Base-by-base conservation (phyloP, 192 early-diverging fungal genomes). In the Coemansia sp. region DNA sequence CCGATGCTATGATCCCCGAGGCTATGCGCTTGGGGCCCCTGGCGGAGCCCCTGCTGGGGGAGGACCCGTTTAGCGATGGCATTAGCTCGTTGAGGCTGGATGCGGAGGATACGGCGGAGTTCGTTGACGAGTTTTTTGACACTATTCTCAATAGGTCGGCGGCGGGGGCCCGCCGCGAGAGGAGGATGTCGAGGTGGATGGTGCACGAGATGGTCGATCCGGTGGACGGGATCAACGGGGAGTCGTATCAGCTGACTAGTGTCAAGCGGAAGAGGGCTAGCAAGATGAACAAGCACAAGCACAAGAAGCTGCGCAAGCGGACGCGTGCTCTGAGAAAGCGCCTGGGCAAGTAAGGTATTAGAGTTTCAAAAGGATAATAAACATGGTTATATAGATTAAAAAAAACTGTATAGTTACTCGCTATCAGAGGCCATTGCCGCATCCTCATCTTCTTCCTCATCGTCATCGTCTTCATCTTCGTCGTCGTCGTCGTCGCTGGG, bases 281-380 rank as follows among this genome's bases (percentile, higher is more conserved):
- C 81, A 95, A 94, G 89, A 95, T 96, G 94, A 95, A 95, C 73
- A 98, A 96, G 84, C 94, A 98, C 86, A 98, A 98, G 84, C 91
- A 91, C 76, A 92, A 91, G 79, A 98, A 98, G 76, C 74, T 90
- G 59, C 86, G 92, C 68, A 92, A 91, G 80, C 86, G 88, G 79
- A 88, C 84, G 34, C 87, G 88, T 62, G 91, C 92, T n/a, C 73
- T 91, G 79, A 86, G 89, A 64, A 90, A 89, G 82, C 87, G 87
- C 37, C 83, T 91, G 45, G 89, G 90, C 63, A 93, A 93, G 74
- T 91, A 86, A 27, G 2, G 14, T 10, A 21, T 19, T 31, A 8
- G 59, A 10, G 4, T 33, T 51, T 51, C 13, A 14, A 19, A 19
- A 1, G 24, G 24, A 27, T 27, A 27, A 27, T 46, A 59, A 33